These are phyloP conservation scores for Lumnitzera racemosa DNA, from an alignment of 345 rosid genomes.

Conservation along the genomic window DNA sequence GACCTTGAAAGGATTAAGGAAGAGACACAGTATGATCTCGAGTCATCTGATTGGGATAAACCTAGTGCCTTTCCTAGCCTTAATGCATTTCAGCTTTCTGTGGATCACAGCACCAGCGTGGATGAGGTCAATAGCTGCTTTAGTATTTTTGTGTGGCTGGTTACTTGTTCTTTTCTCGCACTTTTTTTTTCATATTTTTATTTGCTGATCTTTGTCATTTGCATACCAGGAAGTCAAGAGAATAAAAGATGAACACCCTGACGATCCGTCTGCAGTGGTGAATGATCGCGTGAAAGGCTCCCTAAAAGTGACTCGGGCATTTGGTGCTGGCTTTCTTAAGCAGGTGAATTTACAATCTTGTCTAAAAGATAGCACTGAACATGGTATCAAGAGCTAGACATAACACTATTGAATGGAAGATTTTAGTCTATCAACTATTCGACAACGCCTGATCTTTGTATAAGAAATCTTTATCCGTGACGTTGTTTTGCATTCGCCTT, in stretches of 20 bases:
- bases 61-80: constrained; percentile 21
- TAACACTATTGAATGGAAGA: no score
- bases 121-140: constrained; percentile 49
- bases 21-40: constrained; percentile 68
- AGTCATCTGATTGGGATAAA: constrained; percentile 32
- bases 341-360: constrained; percentile 35
- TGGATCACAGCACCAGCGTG: constrained; percentile 81
- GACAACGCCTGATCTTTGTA: no score
- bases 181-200: neutral
- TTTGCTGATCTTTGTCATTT: constrained; percentile 3
- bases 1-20: constrained; percentile 86
- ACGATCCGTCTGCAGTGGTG: constrained; percentile 58
- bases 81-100: constrained; percentile 58
- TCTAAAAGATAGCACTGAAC: no score
- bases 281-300: constrained; percentile 93
- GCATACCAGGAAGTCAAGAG: constrained; percentile 71
- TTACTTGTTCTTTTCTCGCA: neutral
- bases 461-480: no score
- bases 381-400: no score
- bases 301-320: constrained; percentile 92
- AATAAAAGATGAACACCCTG: constrained; percentile 71
- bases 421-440: no score
- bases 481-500: no score
- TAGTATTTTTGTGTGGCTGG: neutral
- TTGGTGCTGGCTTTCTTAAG: constrained; percentile 92